Conservation (phyloP, 805 yeast species). For the Candida chilensis region DNA sequence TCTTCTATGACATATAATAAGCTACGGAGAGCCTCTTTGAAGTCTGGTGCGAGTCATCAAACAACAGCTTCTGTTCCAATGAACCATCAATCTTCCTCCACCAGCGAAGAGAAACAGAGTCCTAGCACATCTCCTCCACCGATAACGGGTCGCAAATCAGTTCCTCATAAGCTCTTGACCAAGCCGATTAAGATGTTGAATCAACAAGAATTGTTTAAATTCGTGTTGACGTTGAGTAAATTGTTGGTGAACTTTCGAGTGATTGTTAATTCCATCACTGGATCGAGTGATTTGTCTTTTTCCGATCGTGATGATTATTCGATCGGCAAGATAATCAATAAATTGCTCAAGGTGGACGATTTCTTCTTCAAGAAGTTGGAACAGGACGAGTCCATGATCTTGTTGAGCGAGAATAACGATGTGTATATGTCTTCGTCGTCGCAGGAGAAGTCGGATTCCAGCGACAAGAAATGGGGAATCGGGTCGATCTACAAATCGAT, state of each 20-base stretch:
- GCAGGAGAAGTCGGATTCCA: no score
- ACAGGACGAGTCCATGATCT: background rate
- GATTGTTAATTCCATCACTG: background rate
- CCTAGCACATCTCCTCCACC: no score
- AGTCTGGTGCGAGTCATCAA: no score
- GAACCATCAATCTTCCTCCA: no score
- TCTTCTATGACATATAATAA: slow-evolving; percentile 19
- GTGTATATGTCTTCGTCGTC: no score
- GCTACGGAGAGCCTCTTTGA: slow-evolving; percentile 1
- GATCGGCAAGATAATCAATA: background rate
- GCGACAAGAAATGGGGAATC: slow-evolving; percentile 1
- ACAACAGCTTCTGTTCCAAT: no score
- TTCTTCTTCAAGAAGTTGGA: background rate
- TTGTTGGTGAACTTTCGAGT: background rate
- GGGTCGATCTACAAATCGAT: background rate
- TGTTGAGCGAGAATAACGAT: no score
- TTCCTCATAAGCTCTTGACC: background rate
- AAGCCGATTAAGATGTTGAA: background rate
- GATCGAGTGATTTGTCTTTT: background rate
- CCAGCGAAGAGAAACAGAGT: no score
- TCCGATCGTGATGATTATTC: background rate
- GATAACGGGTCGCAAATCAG: no score
- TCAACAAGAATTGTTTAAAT: slow-evolving; percentile 1
- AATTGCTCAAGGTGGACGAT: background rate
- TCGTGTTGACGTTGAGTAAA: background rate